Conservation (phyloP, 208 protist genomes). For the Tetramitus jugosus region DNA sequence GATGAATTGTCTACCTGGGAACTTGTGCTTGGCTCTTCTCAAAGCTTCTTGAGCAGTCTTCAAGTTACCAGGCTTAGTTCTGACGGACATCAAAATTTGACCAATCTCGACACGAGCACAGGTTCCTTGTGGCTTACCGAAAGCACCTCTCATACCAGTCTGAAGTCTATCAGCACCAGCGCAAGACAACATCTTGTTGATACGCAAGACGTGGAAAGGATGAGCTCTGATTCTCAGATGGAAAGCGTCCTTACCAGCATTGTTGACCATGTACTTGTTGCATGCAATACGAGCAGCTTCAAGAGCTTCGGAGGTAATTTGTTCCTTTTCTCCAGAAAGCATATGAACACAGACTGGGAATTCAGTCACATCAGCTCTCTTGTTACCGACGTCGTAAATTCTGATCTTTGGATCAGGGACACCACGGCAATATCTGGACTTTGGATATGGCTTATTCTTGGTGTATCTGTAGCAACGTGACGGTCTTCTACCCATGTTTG, state of each 20-base stretch:
- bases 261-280: conserved; percentile 99
- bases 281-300: conserved; percentile 97
- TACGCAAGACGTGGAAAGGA: conserved; percentile 97
- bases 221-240: conserved; percentile 97
- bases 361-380: conserved; percentile 84
- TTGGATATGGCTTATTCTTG: conserved; percentile 67
- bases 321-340: conserved; percentile 94
- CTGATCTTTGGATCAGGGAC: conserved; percentile 95
- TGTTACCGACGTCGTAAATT: conserved; percentile 96
- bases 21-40: conserved; percentile 79
- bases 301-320: conserved; percentile 95
- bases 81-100: conserved; percentile 93
- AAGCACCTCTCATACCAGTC: conserved; percentile 73
- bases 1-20: conserved; percentile 81
- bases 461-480: conserved; percentile 42
- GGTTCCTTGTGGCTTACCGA: conserved; percentile 83
- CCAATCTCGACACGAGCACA: conserved; percentile 57
- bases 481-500: conserved; percentile 23
- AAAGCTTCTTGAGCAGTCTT: conserved; percentile 64
- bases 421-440: conserved; percentile 93
- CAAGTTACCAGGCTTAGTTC: conserved; percentile 60
- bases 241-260: conserved; percentile 93
- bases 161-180: conserved; percentile 94
- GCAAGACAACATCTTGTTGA: conserved; percentile 99
- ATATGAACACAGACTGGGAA: conserved; percentile 96